Evolutionary conservation across 257 asterid species (phyloP).

Genomic region (Salvia miltiorrhiza): DNA sequence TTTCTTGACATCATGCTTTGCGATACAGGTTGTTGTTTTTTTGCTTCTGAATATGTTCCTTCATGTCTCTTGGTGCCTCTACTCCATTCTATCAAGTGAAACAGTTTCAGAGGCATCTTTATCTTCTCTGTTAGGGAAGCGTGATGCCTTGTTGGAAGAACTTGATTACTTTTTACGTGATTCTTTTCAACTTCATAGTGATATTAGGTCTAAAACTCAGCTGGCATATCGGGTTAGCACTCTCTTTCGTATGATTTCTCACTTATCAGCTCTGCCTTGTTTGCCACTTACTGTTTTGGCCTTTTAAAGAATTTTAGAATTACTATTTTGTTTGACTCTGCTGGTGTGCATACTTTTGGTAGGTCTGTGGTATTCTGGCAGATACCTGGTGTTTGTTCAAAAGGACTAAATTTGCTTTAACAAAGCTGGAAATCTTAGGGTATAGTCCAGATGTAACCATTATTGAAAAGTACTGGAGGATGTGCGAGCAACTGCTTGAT

Average conservation of each 20-base stretch:
- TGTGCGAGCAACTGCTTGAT: slow-evolving; percentile 70
- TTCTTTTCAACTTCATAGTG: slow-evolving; percentile 39
- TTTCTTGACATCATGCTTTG: slow-evolving; percentile 29
- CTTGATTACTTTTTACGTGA: slow-evolving; percentile 60
- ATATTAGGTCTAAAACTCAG: slow-evolving; percentile 43
- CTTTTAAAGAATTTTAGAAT: neutral
- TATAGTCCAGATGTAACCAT: slow-evolving; percentile 53
- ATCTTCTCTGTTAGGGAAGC: slow-evolving; percentile 60
- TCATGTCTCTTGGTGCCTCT: slow-evolving; percentile 88
- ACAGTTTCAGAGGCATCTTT: slow-evolving; percentile 63
- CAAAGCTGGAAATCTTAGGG: slow-evolving; percentile 73
- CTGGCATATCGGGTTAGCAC: slow-evolving; percentile 77
- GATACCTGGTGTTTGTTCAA: slow-evolving; percentile 89
- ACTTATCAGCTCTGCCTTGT: neutral
- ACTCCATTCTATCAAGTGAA: slow-evolving; percentile 54
- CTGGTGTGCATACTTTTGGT: slow-evolving; percentile 16
- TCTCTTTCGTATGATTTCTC: slow-evolving; percentile 15
- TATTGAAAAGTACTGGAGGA: slow-evolving; percentile 72
- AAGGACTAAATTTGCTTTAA: slow-evolving; percentile 52
- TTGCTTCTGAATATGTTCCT: slow-evolving; percentile 92
- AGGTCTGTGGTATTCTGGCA: slow-evolving; percentile 78
- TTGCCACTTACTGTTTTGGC: neutral
- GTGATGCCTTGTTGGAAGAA: slow-evolving; percentile 68
- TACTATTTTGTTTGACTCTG: slow-evolving; percentile 16
- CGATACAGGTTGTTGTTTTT: slow-evolving; percentile 68